phyloP scores from a whole-genome alignment of 495 filamentous ascomycete species.

The Hypoxylon fragiforme region DNA sequence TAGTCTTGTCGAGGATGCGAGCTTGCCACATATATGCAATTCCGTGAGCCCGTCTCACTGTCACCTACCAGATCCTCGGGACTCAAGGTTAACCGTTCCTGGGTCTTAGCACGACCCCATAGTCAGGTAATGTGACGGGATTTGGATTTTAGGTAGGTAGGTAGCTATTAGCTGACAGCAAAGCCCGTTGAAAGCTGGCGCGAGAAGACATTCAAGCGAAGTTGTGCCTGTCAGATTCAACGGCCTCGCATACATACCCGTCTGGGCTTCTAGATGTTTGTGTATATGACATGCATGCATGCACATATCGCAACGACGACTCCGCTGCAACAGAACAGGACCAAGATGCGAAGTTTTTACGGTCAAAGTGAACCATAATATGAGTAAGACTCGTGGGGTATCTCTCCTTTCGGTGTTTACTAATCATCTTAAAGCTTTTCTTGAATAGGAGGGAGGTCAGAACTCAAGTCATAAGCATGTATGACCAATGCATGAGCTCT shows the following conservation, averaged over 20 bases:
- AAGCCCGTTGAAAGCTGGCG: constrained; percentile 9
- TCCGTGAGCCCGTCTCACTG: constrained; percentile 17
- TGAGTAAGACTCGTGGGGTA: constrained; percentile 5
- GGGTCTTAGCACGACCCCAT: constrained; percentile 14
- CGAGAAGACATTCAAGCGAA: constrained; percentile 4
- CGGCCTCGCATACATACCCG: constrained; percentile 5
- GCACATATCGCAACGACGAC: constrained; percentile 11
- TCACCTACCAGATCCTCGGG: constrained; percentile 26
- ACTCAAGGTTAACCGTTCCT: constrained; percentile 18
- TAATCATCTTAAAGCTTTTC: constrained; percentile 35
- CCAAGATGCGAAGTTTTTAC: constrained; percentile 12
- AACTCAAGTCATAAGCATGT: constrained; percentile 12
- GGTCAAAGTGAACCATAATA: background rate
- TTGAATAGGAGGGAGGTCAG: constrained; percentile 12
- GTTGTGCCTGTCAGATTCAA: constrained; percentile 18
- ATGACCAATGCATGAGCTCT: constrained; percentile 15
- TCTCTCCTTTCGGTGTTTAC: constrained; percentile 15
- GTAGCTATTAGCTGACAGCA: constrained; percentile 21
- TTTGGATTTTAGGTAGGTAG: no score
- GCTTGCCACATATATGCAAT: constrained; percentile 10
- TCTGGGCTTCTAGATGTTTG: constrained; percentile 9
- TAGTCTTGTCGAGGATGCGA: constrained; percentile 9
- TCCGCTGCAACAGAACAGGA: constrained; percentile 1
- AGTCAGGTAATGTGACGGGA: constrained; percentile 14
- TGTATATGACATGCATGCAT: constrained; percentile 22